Evolutionary conservation across 495 filamentous ascomycete species (phyloP).

Genomic region (Aspergillus indologenus): DNA sequence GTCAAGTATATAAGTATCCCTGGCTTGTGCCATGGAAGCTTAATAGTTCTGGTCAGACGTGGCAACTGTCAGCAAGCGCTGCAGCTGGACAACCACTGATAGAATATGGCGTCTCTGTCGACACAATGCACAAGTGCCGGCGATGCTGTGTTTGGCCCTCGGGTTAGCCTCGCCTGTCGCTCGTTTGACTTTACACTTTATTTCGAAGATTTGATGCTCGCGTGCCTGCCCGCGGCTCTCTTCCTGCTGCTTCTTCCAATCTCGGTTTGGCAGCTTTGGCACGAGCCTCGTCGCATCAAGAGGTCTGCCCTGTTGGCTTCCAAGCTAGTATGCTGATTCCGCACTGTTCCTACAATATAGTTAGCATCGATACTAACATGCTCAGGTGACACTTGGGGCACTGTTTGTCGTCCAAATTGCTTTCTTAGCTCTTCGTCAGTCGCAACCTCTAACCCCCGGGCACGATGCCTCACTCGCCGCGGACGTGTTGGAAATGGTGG

Average conservation of each 20-base stretch:
- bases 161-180: slow-evolving; percentile 6
- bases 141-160: slow-evolving; percentile 10
- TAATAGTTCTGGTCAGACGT: neutral
- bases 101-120: neutral
- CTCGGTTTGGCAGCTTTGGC: neutral
- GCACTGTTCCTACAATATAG: neutral
- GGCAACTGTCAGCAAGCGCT: too few species aligned
- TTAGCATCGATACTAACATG: neutral
- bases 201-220: slow-evolving; percentile 9
- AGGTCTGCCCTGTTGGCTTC: neutral
- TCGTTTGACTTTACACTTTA: slow-evolving; percentile 11
- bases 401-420: slow-evolving; percentile 5
- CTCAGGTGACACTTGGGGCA: neutral
- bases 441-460: neutral
- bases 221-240: slow-evolving; percentile 1
- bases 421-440: neutral
- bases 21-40: too few species aligned
- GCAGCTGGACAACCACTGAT: too few species aligned
- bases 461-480: neutral
- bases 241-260: slow-evolving; percentile 1
- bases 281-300: neutral
- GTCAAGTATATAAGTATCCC: neutral
- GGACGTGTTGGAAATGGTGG: neutral
- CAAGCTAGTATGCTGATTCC: slow-evolving; percentile 6
- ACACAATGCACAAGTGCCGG: neutral